Evolutionary conservation across 352 stramenopile genomes (phyloP), one percentile per base, ranked within the genome.

Genomic region (Saprolegnia parasitica): DNA sequence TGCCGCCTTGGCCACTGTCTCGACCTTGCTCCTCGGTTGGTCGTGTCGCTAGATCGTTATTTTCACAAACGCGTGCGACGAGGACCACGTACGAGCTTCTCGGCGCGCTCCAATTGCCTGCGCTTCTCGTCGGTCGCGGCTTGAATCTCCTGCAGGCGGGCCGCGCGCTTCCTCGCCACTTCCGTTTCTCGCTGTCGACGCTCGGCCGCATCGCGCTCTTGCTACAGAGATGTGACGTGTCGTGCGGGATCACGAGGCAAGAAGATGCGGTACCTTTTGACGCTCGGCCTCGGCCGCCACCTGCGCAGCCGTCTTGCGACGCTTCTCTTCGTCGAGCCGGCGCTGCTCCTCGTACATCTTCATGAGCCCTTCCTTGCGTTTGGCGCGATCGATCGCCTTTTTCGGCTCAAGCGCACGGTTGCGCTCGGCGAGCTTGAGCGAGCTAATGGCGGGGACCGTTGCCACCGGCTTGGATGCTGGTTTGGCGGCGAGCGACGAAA

Each of bases 321-420:
- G 24, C 50, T 61, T 65, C 10, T 89, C 77, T 21, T 90, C 86
- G 52, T 90, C 87, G 0, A 74, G 65, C 49, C 78, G 80, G 3
- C 78, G 77, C 67, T 91, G 78, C 52, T 91, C 82, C 63, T 90
- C 85, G 56, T 90, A 84, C 56, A 79, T 88, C 68, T 83, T 85
- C 64, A 80, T 80, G 54, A 91, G 68, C 11, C 81, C 81, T 26
- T 88, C 78, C 65, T 87, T 87, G 10, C 81, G 78, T 45, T 81
- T 83, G 57, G 77, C 68, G 54, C 89, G 88, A 52, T 91, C 83
- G 10, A 81, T 23, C 26, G 68, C 76, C 66, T 85, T 89, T 74
- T 88, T 89, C 71, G 90, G 78, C 72, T 95, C 86, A 9, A 76
- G 65, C 42, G 88, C 54, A 0, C 83, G 79, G 15, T 77, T 86